phyloP scores from a whole-genome alignment of 2,329 filamentous ascomycete species.

The Iodosphaeria phyllophila region DNA sequence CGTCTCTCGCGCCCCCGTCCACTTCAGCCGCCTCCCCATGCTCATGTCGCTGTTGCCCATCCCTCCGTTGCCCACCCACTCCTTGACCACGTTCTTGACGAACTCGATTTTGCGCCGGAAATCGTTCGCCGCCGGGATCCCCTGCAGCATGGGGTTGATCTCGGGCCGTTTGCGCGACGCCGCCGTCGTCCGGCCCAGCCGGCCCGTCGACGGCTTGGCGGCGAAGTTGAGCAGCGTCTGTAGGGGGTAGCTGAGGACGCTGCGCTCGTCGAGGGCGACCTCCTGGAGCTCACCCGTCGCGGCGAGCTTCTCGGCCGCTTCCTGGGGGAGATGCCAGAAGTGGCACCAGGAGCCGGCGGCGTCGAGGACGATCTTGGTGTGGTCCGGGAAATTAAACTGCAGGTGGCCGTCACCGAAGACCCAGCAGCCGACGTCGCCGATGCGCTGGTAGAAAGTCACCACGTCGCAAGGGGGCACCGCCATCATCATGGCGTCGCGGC shows the following conservation, averaged over 20 bases:
- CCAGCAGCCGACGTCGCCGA: constrained; percentile 68
- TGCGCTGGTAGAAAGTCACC: constrained; percentile 66
- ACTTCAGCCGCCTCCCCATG: constrained; percentile 32
- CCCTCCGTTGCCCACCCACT: constrained; percentile 54
- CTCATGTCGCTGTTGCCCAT: constrained; percentile 47
- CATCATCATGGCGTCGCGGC: constrained; percentile 18
- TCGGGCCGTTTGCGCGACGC: constrained; percentile 35
- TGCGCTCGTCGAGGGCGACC: constrained; percentile 50
- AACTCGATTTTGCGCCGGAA: constrained; percentile 60
- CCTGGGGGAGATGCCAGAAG: constrained; percentile 58
- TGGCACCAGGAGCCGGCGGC: constrained; percentile 57
- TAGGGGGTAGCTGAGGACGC: constrained; percentile 52
- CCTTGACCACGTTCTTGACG: constrained; percentile 45
- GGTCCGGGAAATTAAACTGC: constrained; percentile 78
- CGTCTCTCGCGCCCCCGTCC: constrained; percentile 38
- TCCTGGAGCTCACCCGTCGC: constrained; percentile 48
- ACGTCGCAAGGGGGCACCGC: constrained; percentile 33
- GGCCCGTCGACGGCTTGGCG: constrained; percentile 24
- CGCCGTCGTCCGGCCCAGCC: constrained; percentile 21
- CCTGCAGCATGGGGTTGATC: constrained; percentile 39
- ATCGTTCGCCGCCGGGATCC: constrained; percentile 52
- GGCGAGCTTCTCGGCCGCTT: constrained; percentile 47
- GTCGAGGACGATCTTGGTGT: constrained; percentile 69
- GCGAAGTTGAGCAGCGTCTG: constrained; percentile 55
- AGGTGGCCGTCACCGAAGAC: constrained; percentile 64